Evolutionary conservation across 1,139 yeast genomes (phyloP), one percentile per base, ranked within the genome.

Genomic region (Zhuliangozyma blackwelliae): DNA sequence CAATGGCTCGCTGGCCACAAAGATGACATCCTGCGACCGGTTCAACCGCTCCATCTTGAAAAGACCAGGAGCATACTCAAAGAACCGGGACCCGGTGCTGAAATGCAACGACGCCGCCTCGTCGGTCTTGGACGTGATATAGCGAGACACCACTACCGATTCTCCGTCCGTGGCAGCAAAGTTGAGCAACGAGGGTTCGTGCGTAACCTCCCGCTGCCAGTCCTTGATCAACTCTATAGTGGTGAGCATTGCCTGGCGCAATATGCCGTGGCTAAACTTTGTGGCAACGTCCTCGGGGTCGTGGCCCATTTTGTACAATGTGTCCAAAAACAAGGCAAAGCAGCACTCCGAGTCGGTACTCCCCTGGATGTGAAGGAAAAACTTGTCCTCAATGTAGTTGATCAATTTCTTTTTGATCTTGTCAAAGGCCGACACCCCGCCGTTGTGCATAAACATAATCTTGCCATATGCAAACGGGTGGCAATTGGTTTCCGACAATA

Each of bases 21-120:
- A 85, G n/a, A 92, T 83, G 27, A 92, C 92, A 58, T 88, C 92
- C 57, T 90, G 97, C 7, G 94, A 86, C 36, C 97, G 72, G 58
- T 90, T 95, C 42, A 87, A 69, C 36, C 98, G 72, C 59, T 92
- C 97, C 97, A 92, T 89, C 50, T 87, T 77, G 65, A 88, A 92
- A 50, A 88, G 84, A 5, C 92, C 89, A 0, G 96, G 96, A 42
- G 79, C 85, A 52, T 85, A 83, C 60, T 90, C 98, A 37, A 83
- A 81, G 61, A 92, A 92, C 40, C 82, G 76, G 10, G 96, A 85
- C 0, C 98, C 98, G 10, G 96, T 84, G 43, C 96, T 85, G 59
- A 92, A 92, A 63, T 92, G 96, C 42, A 92, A 64, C 2, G 97
- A 88, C 0, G 98, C 97, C 0, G 97, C 97, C 62, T 90, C 97